Conservation (phyloP, 169 alveolate species). For the Plasmodium blacklocki region DNA sequence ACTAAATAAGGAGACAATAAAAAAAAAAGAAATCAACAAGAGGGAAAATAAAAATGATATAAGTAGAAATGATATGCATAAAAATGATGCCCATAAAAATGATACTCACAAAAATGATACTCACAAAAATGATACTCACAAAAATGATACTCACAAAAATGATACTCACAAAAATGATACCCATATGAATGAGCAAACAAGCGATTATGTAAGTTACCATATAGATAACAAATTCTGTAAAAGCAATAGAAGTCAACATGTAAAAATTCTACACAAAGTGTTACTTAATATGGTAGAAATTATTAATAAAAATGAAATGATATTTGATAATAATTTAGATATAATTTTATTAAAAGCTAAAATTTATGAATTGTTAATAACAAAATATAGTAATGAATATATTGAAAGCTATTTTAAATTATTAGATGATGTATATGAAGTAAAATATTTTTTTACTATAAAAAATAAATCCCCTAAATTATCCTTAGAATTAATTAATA, state of each 20-base stretch:
- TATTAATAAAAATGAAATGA: background rate
- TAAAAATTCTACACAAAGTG: slow-evolving; percentile 3
- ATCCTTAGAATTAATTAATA: slow-evolving; percentile 58
- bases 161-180: background rate
- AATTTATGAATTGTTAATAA: slow-evolving; percentile 63
- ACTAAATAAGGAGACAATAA: background rate
- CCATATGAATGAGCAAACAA: background rate
- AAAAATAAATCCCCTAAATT: slow-evolving; percentile 18
- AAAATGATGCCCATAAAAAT: background rate
- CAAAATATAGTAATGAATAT: slow-evolving; percentile 46
- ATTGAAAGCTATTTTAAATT: slow-evolving; percentile 19
- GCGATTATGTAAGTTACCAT: background rate
- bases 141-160: too few species aligned
- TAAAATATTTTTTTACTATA: slow-evolving; percentile 22
- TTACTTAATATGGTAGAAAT: slow-evolving; percentile 21
- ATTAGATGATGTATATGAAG: slow-evolving; percentile 5
- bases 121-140: background rate
- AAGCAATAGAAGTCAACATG: background rate
- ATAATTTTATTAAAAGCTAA: slow-evolving; percentile 33
- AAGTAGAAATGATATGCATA: background rate
- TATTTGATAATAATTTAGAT: slow-evolving; percentile 38
- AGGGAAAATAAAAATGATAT: background rate
- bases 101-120: background rate
- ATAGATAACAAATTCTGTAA: slow-evolving; percentile 26
- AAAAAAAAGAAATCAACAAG: background rate